Base-by-base conservation (phyloP, 352 stramenopile species). In the Blastocystis sp. region DNA sequence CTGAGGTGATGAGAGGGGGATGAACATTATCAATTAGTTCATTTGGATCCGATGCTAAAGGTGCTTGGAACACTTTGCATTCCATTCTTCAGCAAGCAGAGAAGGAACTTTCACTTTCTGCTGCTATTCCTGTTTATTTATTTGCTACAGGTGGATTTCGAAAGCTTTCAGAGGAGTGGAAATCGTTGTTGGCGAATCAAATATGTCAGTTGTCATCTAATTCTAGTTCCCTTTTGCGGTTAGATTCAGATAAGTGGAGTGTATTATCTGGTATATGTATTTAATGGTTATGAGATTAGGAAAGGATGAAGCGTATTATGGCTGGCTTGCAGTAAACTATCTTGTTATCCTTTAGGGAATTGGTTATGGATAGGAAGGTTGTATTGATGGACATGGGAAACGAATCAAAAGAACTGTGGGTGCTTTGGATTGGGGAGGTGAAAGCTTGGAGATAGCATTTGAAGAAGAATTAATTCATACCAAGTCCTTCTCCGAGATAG, bases 381-480 rank as follows among this genome's bases (percentile, higher is more conserved):
- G 19, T 33, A 62, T 62, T 33, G 56, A 62, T 13, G 56, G 19
- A 6, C 3, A n/a, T n/a, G 19, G 19, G 13, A n/a, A 33, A 6
- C 56, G 19, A 33, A 13, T 22, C 11, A 15, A 81, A 40, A 2
- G 42, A 2, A 66, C 73, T 1, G 30, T 84, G 19, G 73, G 73
- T 27, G 51, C 73, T 3, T 30, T 58, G 24, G 73, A 84, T 56
- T 27, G 64, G 27, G 73, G 73, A 0, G 73, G 73, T 7, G 73
- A 62, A 44, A 84, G 73, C 35, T 27, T 84, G 6, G 73, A 84
- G 53, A 84, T 84, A n/a, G 73, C 42, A 0, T 84, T 57, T 81
- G 19, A 24, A 27, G 3, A 84, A 42, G 19, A 82, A 19, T 13
- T 11, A 22, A 7, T 84, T 11, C 24, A 33, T 30, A 60, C 44